Conservation (phyloP, 2,329 filamentous ascomycete species). For the Eutypa lata region DNA sequence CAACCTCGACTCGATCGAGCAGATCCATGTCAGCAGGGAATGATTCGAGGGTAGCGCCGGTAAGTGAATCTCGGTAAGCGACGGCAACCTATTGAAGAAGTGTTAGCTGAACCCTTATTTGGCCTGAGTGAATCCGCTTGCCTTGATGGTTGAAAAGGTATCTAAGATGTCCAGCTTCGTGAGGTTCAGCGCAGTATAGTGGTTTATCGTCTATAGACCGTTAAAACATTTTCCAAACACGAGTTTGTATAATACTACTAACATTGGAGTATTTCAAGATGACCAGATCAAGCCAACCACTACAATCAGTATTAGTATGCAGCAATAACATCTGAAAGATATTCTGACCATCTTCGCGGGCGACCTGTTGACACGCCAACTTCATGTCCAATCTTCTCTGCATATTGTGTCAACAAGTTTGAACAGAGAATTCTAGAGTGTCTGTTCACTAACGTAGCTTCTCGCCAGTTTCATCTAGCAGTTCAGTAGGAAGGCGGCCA, state of each 20-base stretch:
- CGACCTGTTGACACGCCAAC: slow-evolving; percentile 2
- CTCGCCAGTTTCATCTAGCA: background rate
- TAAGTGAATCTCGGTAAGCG: background rate
- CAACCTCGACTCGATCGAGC: slow-evolving; percentile 2
- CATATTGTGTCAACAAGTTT: background rate
- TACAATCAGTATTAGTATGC: slow-evolving; percentile 37
- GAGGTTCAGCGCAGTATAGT: slow-evolving; percentile 61
- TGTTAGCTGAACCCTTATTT: background rate
- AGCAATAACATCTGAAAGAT: slow-evolving; percentile 30
- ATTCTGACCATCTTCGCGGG: slow-evolving; percentile 11
- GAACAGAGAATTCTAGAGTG: background rate
- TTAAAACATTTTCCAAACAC: background rate
- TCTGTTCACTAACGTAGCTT: slow-evolving; percentile 22
- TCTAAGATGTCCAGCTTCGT: slow-evolving; percentile 66
- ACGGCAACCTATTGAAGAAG: background rate
- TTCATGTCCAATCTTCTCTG: slow-evolving; percentile 4
- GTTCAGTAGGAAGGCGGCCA: slow-evolving; percentile 1
- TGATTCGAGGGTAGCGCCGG: slow-evolving; percentile 1
- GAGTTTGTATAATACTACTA: background rate
- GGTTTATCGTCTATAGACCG: slow-evolving; percentile 52
- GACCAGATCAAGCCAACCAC: slow-evolving; percentile 64
- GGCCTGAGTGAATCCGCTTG: background rate
- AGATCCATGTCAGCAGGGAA: slow-evolving; percentile 3
- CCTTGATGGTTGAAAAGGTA: slow-evolving; percentile 69
- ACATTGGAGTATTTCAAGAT: slow-evolving; percentile 60